phyloP scores from a whole-genome alignment of 495 filamentous ascomycete genomes.

The Parmelia sp. region DNA sequence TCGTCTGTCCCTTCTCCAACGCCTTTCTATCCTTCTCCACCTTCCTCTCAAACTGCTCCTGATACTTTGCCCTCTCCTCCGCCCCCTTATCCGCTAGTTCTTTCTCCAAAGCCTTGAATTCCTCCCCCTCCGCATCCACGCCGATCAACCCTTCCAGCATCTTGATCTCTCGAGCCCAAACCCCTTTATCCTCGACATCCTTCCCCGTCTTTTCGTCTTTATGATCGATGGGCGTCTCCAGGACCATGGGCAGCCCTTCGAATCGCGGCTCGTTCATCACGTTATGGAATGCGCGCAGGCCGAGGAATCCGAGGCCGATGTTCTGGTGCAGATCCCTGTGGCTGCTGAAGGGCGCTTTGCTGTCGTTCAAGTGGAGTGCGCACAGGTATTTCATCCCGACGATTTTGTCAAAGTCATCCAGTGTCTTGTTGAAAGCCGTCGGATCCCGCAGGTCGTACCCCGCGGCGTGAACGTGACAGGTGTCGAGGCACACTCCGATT shows the following conservation, averaged over 20 bases:
- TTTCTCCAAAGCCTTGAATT: conserved; percentile 59
- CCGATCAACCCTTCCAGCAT: conserved; percentile 82
- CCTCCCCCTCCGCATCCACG: conserved; percentile 61
- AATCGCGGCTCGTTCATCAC: conserved; percentile 79
- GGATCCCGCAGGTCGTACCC: conserved; percentile 84
- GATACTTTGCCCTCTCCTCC: conserved; percentile 63
- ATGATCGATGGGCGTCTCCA: conserved; percentile 88
- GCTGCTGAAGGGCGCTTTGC: conserved; percentile 74
- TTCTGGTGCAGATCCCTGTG: conserved; percentile 86
- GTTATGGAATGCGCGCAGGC: conserved; percentile 82
- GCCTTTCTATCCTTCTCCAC: conserved; percentile 30
- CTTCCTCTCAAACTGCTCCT: conserved; percentile 70
- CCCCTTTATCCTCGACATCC: conserved; percentile 59
- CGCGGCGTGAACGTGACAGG: conserved; percentile 89
- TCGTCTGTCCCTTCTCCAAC: conserved; percentile 23
- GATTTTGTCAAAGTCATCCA: conserved; percentile 68
- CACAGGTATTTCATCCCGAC: conserved; percentile 74
- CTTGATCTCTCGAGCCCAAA: conserved; percentile 85
- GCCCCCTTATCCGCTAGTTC: conserved; percentile 61
- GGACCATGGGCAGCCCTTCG: conserved; percentile 76
- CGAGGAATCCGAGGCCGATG: conserved; percentile 88
- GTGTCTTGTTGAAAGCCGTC: conserved; percentile 61
- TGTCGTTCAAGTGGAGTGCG: conserved; percentile 89
- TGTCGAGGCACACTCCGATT: conserved; percentile 95
- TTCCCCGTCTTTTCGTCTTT: conserved; percentile 40